Conservation (phyloP, 805 yeast species). For the Yarrowia keelungensis region DNA sequence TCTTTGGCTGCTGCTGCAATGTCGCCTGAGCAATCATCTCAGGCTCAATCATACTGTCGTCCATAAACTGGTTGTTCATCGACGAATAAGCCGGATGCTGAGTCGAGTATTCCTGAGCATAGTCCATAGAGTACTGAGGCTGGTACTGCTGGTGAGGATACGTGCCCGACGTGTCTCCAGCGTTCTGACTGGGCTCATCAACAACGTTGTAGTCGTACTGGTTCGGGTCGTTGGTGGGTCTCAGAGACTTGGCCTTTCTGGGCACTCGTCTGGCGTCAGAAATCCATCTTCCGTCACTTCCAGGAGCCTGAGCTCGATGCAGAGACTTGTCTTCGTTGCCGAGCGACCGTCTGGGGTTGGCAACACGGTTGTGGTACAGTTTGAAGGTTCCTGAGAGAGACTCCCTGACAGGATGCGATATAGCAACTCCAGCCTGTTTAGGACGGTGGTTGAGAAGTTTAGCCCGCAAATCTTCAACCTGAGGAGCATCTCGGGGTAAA, state of each 20-base stretch:
- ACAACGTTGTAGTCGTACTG: background rate
- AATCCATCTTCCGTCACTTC: constrained; percentile 31
- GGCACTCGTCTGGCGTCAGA: constrained; percentile 13
- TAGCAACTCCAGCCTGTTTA: background rate
- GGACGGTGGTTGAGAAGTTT: constrained; percentile 2
- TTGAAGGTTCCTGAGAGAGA: constrained; percentile 33
- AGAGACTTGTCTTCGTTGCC: constrained; percentile 35
- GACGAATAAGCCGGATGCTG: constrained; percentile 19
- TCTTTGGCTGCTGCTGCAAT: constrained; percentile 5
- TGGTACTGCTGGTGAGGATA: constrained; percentile 37
- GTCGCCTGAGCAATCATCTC: constrained; percentile 30
- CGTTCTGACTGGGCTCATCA: background rate
- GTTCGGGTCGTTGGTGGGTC: background rate
- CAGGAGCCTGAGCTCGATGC: constrained; percentile 22
- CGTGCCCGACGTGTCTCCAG: background rate
- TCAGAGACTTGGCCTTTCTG: background rate
- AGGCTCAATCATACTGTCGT: constrained; percentile 24
- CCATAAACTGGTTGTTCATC: constrained; percentile 29
- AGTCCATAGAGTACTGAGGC: constrained; percentile 36
- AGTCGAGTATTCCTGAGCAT: constrained; percentile 32
- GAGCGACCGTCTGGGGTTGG: constrained; percentile 22
- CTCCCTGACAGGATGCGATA: background rate
- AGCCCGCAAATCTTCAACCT: constrained; percentile 7
- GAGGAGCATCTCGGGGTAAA: constrained; percentile 41
- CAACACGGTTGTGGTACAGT: constrained; percentile 36